These are phyloP conservation scores for Fraxinus paxiana DNA, from an alignment of 305 asterid genomes.

Conservation along the genomic window DNA sequence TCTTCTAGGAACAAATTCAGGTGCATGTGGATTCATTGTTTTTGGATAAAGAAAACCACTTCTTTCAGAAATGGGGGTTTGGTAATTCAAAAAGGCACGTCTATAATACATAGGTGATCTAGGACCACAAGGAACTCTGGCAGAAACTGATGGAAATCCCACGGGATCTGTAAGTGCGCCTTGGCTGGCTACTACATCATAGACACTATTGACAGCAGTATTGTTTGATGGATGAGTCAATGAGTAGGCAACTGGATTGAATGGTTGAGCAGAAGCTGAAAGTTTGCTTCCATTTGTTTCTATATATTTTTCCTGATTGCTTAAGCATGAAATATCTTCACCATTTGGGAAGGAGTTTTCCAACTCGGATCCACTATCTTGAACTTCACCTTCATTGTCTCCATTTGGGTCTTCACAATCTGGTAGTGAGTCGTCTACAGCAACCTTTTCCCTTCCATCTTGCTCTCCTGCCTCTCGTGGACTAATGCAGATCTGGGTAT, in stretches of 20 bases:
- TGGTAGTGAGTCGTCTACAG: slow-evolving; percentile 41
- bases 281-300: slow-evolving; percentile 86
- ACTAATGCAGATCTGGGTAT: slow-evolving; percentile 50
- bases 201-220: slow-evolving; percentile 52
- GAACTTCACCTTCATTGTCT: slow-evolving; percentile 41
- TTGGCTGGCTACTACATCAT: slow-evolving; percentile 62
- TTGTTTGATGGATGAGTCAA: slow-evolving; percentile 42
- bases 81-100: slow-evolving; percentile 60
- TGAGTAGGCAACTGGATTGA: slow-evolving; percentile 72
- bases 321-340: slow-evolving; percentile 43
- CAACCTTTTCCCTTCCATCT: slow-evolving; percentile 39
- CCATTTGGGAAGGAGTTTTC: slow-evolving; percentile 40
- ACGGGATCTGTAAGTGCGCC: slow-evolving; percentile 56
- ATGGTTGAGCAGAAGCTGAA: slow-evolving; percentile 94
- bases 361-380: slow-evolving; percentile 40
- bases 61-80: slow-evolving; percentile 46
- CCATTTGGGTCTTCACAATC: slow-evolving; percentile 44
- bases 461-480: slow-evolving; percentile 56
- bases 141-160: slow-evolving; percentile 76
- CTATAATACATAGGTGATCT: slow-evolving; percentile 79
- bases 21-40: slow-evolving; percentile 95
- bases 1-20: slow-evolving; percentile 79
- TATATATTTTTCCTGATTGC: slow-evolving; percentile 48
- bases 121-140: slow-evolving; percentile 95
- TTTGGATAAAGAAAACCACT: slow-evolving; percentile 37